Percentiles rank a stretch among this genome's conserved stretches.
These are phyloP conservation scores for Agroathelia rolfsii DNA, from an alignment of 1,284 basidiomycete genomes.

Conservation along the genomic window DNA sequence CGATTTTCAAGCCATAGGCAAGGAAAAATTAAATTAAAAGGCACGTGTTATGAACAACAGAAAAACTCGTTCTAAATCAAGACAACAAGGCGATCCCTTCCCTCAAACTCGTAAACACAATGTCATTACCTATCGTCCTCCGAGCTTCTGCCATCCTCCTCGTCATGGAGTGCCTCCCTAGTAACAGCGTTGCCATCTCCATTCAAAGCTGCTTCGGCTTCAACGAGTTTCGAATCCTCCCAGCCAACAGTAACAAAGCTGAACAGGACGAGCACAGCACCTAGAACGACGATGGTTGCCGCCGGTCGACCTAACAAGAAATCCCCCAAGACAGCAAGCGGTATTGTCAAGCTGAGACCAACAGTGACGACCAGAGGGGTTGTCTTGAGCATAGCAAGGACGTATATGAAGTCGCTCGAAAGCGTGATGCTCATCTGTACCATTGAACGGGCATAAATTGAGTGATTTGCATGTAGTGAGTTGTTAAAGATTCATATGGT, in stretches of 20 bases:
- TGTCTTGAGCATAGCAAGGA: constrained; percentile 93
- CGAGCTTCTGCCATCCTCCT: no score
- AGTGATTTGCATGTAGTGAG: constrained; percentile 4
- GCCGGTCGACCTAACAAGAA: constrained; percentile 50
- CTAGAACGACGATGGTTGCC: constrained; percentile 48
- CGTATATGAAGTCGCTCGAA: constrained; percentile 80
- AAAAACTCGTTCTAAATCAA: no score
- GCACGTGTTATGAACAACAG: no score
- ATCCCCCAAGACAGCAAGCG: constrained; percentile 79
- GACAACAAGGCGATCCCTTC: no score
- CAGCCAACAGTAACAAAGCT: constrained; percentile 62
- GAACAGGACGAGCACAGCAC: constrained; percentile 56
- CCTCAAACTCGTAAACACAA: no score
- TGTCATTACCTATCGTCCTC: no score
- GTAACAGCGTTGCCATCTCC: no score
- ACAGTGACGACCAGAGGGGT: constrained; percentile 90
- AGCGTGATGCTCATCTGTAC: constrained; percentile 87
- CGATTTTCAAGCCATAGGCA: no score
- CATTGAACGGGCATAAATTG: constrained; percentile 5
- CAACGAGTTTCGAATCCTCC: constrained; percentile 43
- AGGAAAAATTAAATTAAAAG: no score
- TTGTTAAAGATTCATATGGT: constrained; percentile 1
- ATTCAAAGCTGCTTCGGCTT: no score
- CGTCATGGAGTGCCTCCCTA: no score
- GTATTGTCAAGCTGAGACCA: constrained; percentile 92